These are phyloP conservation scores for Euphorbia tirucalli DNA, from an alignment of 345 rosid genomes.

Conservation along the genomic window DNA sequence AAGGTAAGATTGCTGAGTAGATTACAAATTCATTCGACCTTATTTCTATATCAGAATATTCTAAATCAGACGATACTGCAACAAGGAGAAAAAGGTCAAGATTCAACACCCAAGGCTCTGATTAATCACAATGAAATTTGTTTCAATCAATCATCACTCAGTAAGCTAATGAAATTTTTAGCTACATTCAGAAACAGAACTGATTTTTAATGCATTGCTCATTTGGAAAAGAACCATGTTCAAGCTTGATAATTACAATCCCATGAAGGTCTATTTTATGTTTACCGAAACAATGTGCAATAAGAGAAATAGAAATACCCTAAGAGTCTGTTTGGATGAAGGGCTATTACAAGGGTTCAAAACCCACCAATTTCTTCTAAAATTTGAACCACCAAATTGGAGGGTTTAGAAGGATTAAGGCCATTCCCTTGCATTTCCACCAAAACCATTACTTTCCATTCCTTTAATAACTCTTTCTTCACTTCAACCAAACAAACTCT, in stretches of 20 bases:
- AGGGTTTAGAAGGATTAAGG: no score
- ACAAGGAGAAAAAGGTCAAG: slow-evolving; percentile 6
- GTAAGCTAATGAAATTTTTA: neutral
- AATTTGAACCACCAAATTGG: no score
- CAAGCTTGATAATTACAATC: neutral
- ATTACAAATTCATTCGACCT: slow-evolving; percentile 52
- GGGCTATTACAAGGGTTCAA: no score
- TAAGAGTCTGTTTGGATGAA: no score
- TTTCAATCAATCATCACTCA: neutral
- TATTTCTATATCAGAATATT: slow-evolving; percentile 61
- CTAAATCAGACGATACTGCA: slow-evolving; percentile 69
- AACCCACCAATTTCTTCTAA: no score
- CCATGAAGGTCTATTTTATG: neutral
- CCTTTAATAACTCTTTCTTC: no score
- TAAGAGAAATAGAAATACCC: neutral
- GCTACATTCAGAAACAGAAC: neutral
- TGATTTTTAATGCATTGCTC: neutral
- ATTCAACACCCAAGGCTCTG: neutral
- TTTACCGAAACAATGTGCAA: neutral
- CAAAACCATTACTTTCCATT: no score
- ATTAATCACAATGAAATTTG: neutral
- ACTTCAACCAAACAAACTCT: no score
- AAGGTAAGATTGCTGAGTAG: slow-evolving; percentile 49
- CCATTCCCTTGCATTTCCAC: no score
- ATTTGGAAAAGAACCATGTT: neutral